Evolutionary conservation across 1,139 yeast species (phyloP), one percentile per base, ranked within the genome.

Genomic region (Barnettozyma hawaiiensis): DNA sequence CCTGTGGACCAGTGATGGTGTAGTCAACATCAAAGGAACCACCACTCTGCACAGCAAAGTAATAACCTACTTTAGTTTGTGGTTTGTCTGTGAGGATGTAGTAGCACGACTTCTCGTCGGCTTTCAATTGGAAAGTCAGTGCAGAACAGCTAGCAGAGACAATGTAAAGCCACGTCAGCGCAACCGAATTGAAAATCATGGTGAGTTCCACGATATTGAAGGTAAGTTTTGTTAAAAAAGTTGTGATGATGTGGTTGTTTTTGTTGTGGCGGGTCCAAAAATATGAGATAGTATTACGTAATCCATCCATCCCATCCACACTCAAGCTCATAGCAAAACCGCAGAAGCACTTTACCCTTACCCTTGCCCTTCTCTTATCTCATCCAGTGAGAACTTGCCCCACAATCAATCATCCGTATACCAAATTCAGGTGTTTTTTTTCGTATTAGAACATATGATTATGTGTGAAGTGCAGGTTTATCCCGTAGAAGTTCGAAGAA

Each of bases 11-110:
- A 53, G 70, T 78, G 50, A 92, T 75, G 31, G 76, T 67, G 63
- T 85, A 87, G 62, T 87, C 92, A 45, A 92, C 78, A 60, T 86
- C 95, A 59, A 86, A 86, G 21, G 61, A 55, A 26, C 64, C 96
- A 45, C 97, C 97, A 31, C 84, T 74, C 64, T 89, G 96, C 40
- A 92, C 97, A 15, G 96, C 89, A 70, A 87, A 92, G 62, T 87
- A 85, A 61, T 83, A 90, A 24, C 85, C 81, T 45, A 92, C 73
- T 47, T 75, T 75, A 44, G 89, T 73, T 52, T 76, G 73, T 11
- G 78, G 75, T 47, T 74, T 70, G 41, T 77, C 76, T 42, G 92
- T 85, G 62, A 82, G 76, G 16, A 83, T 75, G 64, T 85, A 89
- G 63, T 75, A 85, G 61, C 98, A 92, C 43, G 84, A 73, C 48